Base-by-base conservation (phyloP, 768 basidiomycete species). In the Thelephora aurantiotincta region DNA sequence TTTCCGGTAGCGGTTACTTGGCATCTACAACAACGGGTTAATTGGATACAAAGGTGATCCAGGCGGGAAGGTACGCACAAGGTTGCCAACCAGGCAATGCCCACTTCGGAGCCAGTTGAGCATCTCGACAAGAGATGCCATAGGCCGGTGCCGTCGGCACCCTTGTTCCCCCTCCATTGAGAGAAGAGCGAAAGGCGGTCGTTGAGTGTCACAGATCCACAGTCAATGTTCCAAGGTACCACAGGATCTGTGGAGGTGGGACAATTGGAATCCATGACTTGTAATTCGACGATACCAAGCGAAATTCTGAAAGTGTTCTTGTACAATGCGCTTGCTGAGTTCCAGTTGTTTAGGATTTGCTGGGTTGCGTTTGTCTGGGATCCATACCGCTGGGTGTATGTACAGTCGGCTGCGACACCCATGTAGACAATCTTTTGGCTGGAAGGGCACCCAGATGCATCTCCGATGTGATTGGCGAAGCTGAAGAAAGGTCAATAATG, bases 121-220 rank as follows among this genome's bases (percentile, higher is more conserved):
- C 86, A 88, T 20, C 78, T 79, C 52, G 82, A 87, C 80, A 92
- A 83, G 11, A 92, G 67, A 65, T 91, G 89, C 84, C 88, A 92
- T 26, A 94, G 68, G 2, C 89, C 90, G 18, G 74, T 77, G 14
- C 77, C 74, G 58, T 90, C 87, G n/a, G 70, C 62, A 6, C 80
- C 75, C 54, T 80, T 80, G 38, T 64, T 56, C 0, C 87, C 88
- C 49, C 90, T 70, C 89, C 89, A 94, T 50, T 77, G 66, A 4
- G 82, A 85, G 63, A 94, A 91, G 2, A 77, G 61, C 13, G 84
- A 87, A 22, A 92, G 68, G 4, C 89, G 75, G 36, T 71, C 62
- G 60, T 88, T 81, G 44, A 94, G 69, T 4, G 69, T 72, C 53
- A 71, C 60, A 30, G 65, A 66, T 5, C 58, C 44, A 63, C 90